These are phyloP conservation scores for Litchi chinensis DNA, from an alignment of 345 rosid species.

Conservation along the genomic window DNA sequence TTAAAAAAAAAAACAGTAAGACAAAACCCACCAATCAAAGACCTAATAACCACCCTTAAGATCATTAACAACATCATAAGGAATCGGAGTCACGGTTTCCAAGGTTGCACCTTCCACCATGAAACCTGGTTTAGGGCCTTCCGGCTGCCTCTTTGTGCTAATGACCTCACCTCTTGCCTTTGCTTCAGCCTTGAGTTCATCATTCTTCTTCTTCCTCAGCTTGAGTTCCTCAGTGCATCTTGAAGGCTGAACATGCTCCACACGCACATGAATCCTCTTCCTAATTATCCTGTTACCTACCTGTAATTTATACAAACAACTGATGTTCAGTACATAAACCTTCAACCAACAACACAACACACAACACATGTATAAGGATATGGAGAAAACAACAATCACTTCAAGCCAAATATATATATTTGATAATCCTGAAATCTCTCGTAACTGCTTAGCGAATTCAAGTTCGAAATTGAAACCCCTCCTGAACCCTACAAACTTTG, in stretches of 20 bases:
- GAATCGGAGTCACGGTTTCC: constrained; percentile 76
- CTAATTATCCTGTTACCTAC: constrained; percentile 61
- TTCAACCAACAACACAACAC: not conserved
- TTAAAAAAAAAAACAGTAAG: constrained; percentile 14
- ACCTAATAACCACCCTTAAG: constrained; percentile 76
- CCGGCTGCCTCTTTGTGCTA: constrained; percentile 75
- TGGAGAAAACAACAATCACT: not conserved
- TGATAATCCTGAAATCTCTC: no score
- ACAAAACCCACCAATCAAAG: constrained; percentile 1
- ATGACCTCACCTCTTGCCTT: constrained; percentile 61
- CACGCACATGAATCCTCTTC: constrained; percentile 73
- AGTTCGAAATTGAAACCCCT: no score
- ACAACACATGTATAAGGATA: not conserved
- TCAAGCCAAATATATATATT: not conserved
- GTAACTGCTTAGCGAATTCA: no score
- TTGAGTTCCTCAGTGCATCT: constrained; percentile 67
- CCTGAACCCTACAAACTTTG: no score
- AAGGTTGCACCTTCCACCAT: constrained; percentile 68
- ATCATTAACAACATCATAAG: constrained; percentile 76
- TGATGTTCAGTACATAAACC: not conserved
- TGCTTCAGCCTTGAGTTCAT: constrained; percentile 66
- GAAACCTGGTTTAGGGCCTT: constrained; percentile 76
- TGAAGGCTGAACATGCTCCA: constrained; percentile 70
- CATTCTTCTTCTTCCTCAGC: constrained; percentile 62
- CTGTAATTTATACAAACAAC: constrained; percentile 23